Conservation (phyloP, 768 basidiomycete genomes). For the Pholiota molesta region DNA sequence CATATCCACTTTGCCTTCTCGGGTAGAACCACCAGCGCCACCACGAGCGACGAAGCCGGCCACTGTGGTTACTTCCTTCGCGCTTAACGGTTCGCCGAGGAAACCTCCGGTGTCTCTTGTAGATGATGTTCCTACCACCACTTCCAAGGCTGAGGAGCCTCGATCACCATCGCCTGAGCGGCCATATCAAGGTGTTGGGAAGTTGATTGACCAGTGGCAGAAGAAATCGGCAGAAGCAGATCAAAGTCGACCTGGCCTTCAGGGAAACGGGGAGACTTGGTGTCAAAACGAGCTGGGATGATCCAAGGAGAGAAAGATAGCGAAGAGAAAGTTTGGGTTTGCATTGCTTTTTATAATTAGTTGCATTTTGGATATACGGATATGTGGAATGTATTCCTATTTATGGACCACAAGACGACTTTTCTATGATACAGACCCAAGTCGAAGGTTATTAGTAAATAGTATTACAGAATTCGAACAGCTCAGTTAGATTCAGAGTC, state of each 20-base stretch:
- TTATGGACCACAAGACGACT: slow-evolving; percentile 7
- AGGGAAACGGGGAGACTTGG: slow-evolving; percentile 39
- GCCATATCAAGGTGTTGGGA: slow-evolving; percentile 83
- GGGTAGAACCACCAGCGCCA: slow-evolving; percentile 17
- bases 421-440: slow-evolving; percentile 11
- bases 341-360: not conserved
- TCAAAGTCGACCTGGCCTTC: slow-evolving; percentile 31
- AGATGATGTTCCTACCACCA: slow-evolving; percentile 17
- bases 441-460: not conserved
- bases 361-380: not conserved
- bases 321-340: not conserved
- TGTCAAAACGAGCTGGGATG: slow-evolving; percentile 43
- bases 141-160: slow-evolving; percentile 20
- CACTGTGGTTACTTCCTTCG: slow-evolving; percentile 14
- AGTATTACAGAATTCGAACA: not conserved
- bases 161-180: slow-evolving; percentile 73
- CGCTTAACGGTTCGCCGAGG: slow-evolving; percentile 20
- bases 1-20: slow-evolving; percentile 17
- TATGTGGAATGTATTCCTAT: not conserved
- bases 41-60: slow-evolving; percentile 19
- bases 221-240: slow-evolving; percentile 70
- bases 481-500: slow-evolving; percentile 26
- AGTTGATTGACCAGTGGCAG: slow-evolving; percentile 88
- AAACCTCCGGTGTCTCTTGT: slow-evolving; percentile 24
- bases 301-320: slow-evolving; percentile 28